phyloP scores from a whole-genome alignment of 176 grass and related monocot species.

The Cenchrus purpureus region DNA sequence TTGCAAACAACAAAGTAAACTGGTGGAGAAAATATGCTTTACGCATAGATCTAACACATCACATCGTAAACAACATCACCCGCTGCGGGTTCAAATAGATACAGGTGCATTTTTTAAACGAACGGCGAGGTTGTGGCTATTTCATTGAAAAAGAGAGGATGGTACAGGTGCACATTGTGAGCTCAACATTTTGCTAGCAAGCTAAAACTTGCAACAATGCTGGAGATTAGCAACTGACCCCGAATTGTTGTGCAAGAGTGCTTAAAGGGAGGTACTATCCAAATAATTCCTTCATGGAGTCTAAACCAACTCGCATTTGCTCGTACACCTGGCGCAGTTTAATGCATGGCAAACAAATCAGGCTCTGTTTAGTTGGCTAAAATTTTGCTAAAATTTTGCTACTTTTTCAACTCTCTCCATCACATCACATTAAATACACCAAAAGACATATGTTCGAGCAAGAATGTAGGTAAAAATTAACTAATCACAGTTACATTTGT shows the following conservation, averaged over 20 bases:
- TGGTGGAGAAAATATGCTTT: not conserved
- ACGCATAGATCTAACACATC: not conserved
- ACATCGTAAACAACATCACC: not conserved
- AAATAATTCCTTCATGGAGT: not conserved
- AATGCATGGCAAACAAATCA: not conserved
- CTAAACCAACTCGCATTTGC: not conserved
- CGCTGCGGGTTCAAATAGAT: not conserved
- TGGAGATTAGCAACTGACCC: no score
- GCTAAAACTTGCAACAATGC: not conserved
- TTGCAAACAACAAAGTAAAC: not conserved
- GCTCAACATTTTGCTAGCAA: not conserved
- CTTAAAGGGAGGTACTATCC: no score
- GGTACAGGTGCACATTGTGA: not conserved
- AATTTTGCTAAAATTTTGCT: no score
- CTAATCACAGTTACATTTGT: no score
- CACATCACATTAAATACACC: no score
- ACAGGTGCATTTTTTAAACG: not conserved
- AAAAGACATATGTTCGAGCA: no score
- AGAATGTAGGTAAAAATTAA: no score
- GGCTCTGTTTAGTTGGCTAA: no score
- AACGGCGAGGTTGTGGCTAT: no score
- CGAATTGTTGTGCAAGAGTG: no score
- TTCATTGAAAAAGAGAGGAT: no score
- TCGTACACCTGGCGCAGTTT: not conserved
- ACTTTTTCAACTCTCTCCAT: no score